Evolutionary conservation across 345 rosid species (phyloP).

Genomic region (Mercurialis annua): DNA sequence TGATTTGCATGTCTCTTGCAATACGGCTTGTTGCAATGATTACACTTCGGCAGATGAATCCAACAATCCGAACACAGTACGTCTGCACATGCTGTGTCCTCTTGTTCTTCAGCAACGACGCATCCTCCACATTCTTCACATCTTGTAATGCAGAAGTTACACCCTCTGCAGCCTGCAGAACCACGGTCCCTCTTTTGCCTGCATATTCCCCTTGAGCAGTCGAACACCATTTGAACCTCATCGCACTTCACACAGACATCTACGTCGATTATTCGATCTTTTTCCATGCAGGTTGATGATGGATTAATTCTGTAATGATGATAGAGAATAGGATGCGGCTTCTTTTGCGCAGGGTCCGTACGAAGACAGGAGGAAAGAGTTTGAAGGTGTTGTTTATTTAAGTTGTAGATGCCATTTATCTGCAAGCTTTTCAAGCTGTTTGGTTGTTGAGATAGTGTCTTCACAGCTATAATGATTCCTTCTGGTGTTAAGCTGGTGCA

Average conservation of each 20-base stretch:
- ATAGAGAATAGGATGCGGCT: constrained; percentile 20
- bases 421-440: constrained; percentile 35
- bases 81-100: constrained; percentile 51
- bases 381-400: constrained; percentile 49
- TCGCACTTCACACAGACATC: constrained; percentile 64
- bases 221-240: constrained; percentile 50
- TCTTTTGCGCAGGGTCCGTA: constrained; percentile 5
- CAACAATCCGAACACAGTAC: constrained; percentile 61
- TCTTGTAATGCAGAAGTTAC: constrained; percentile 55
- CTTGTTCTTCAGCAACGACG: constrained; percentile 36
- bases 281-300: not conserved
- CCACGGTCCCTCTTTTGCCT: constrained; percentile 15
- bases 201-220: constrained; percentile 54
- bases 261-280: constrained; percentile 37
- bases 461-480: constrained; percentile 60
- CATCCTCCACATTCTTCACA: constrained; percentile 68
- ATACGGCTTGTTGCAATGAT: constrained; percentile 64
- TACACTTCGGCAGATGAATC: constrained; percentile 70
- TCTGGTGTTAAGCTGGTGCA: constrained; percentile 64
- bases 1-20: constrained; percentile 41
- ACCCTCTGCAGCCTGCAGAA: constrained; percentile 46
- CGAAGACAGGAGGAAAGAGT: constrained; percentile 35
- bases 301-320: constrained; percentile 18
- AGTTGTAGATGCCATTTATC: constrained; percentile 48
- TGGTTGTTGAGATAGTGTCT: constrained; percentile 35